A percentile compares a stretch with the other conserved stretches of the same genome.
phyloP scores from a whole-genome alignment of 2,329 filamentous ascomycete species.

The Penicillium sp. region DNA sequence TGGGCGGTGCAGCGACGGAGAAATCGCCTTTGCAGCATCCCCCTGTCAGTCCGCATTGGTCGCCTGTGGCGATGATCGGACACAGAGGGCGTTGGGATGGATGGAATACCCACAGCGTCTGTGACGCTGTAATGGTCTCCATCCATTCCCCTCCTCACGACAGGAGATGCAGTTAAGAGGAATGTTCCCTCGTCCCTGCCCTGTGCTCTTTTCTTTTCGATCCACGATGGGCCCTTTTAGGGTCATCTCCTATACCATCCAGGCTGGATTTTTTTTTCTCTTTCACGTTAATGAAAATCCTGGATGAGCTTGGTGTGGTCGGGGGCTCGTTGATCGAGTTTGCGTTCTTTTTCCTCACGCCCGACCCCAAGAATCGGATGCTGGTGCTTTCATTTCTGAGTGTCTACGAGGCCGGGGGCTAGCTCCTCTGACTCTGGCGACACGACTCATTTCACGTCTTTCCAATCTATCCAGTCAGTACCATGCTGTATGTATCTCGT shows the following conservation, averaged over 20 bases:
- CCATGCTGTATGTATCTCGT: constrained; percentile 12
- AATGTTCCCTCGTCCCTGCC: not conserved
- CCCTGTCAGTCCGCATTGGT: constrained; percentile 10
- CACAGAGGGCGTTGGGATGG: constrained; percentile 15
- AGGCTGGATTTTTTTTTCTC: constrained; percentile 36
- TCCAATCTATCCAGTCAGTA: constrained; percentile 13
- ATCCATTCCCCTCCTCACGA: constrained; percentile 4
- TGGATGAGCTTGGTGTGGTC: constrained; percentile 29
- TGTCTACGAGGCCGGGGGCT: constrained; percentile 38
- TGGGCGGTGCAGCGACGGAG: constrained; percentile 2
- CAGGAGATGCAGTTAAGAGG: constrained; percentile 1
- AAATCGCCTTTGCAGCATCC: not conserved
- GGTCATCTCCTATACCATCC: constrained; percentile 51
- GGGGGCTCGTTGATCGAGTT: constrained; percentile 18
- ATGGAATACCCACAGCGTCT: constrained; percentile 18
- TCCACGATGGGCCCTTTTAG: constrained; percentile 35
- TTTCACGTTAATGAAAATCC: constrained; percentile 15
- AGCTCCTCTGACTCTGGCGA: constrained; percentile 22
- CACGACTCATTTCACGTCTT: constrained; percentile 18
- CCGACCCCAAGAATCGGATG: constrained; percentile 45
- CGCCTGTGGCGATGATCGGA: constrained; percentile 25
- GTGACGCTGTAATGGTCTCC: constrained; percentile 25
- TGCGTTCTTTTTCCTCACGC: constrained; percentile 7
- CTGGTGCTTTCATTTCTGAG: constrained; percentile 31
- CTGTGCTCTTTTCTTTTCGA: not conserved